These are phyloP conservation scores for Clarireedia sp. DNA, from an alignment of 2,329 filamentous ascomycete genomes.

Conservation along the genomic window DNA sequence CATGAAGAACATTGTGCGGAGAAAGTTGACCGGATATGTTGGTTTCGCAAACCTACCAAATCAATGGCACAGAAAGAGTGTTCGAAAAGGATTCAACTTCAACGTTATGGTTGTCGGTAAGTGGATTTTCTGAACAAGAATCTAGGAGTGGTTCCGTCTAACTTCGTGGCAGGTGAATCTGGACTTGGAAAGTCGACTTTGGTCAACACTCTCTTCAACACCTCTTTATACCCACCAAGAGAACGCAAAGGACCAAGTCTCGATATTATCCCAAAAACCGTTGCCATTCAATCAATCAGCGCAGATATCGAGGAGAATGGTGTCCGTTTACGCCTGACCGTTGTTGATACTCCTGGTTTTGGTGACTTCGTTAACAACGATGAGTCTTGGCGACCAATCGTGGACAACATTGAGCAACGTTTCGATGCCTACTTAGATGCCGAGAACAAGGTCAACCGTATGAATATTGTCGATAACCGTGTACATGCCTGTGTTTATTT, in stretches of 20 bases:
- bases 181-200: constrained; percentile 98
- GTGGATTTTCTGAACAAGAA: constrained; percentile 33
- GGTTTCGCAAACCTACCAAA: constrained; percentile 98
- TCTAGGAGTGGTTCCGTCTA: constrained; percentile 9
- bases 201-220: constrained; percentile 99
- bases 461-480: constrained; percentile 99
- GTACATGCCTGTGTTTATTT: constrained; percentile 99
- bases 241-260: constrained; percentile 96
- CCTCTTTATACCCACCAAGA: constrained; percentile 95
- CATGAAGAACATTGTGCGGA: constrained; percentile 78
- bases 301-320: constrained; percentile 98
- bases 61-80: constrained; percentile 99
- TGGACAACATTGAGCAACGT: constrained; percentile 99
- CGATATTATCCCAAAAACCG: constrained; percentile 97
- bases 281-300: constrained; percentile 89
- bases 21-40: constrained; percentile 97
- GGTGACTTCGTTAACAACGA: constrained; percentile 99
- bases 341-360: constrained; percentile 96
- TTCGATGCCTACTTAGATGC: constrained; percentile 98
- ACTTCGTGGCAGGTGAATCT: constrained; percentile 70
- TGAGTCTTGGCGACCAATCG: constrained; percentile 97
- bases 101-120: constrained; percentile 99
- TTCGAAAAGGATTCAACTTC: constrained; percentile 99
- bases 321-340: constrained; percentile 88
- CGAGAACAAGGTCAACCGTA: constrained; percentile 99